Conservation (phyloP, 1,139 yeast species). For the Magnusiomyces tetraspermus region DNA sequence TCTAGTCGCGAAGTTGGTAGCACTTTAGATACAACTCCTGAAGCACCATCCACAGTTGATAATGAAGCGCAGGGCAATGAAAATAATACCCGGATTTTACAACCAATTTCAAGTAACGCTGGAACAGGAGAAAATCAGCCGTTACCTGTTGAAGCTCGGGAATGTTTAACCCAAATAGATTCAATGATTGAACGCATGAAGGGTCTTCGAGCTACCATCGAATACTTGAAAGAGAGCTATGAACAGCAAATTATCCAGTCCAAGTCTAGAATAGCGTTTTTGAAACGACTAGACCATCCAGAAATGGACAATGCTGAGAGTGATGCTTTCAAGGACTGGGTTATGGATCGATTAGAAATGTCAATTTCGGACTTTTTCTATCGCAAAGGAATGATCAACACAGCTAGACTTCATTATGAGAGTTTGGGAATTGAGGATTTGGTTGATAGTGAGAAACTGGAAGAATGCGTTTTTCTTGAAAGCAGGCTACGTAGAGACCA, state of each 20-base stretch:
- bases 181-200: slow-evolving; percentile 27
- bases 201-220: slow-evolving; percentile 29
- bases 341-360: slow-evolving; percentile 21
- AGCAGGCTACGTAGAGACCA: slow-evolving; percentile 32
- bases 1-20: too few species aligned
- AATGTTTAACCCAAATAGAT: slow-evolving; percentile 21
- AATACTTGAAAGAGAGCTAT: slow-evolving; percentile 25
- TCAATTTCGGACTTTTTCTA: slow-evolving; percentile 32
- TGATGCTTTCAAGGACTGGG: slow-evolving; percentile 25
- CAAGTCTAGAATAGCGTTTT: slow-evolving; percentile 25
- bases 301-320: slow-evolving; percentile 7
- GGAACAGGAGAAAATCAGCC: too few species aligned
- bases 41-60: too few species aligned
- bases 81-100: too few species aligned
- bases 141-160: too few species aligned
- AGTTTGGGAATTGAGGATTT: too few species aligned
- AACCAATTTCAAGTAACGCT: too few species aligned
- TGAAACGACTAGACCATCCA: slow-evolving; percentile 20
- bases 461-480: slow-evolving; percentile 27
- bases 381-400: slow-evolving; percentile 27
- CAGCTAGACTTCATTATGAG: slow-evolving; percentile 27
- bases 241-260: slow-evolving; percentile 21
- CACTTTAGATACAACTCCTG: too few species aligned
- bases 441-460: slow-evolving; percentile 30
- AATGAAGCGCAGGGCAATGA: too few species aligned